Base-by-base conservation (phyloP, 176 grass and related monocot genomes). In the Aegilops longissima region DNA sequence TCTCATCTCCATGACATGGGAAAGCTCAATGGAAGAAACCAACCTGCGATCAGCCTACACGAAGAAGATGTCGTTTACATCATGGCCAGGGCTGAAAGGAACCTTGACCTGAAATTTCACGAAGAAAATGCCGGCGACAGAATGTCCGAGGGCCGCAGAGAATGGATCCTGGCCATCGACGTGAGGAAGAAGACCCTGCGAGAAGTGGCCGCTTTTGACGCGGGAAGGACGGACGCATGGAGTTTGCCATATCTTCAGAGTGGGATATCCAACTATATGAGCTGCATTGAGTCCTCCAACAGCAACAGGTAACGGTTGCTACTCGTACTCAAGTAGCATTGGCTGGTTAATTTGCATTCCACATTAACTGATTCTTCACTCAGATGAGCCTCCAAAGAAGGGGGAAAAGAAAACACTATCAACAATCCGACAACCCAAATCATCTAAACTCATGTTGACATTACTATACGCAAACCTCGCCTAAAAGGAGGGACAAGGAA, bases 391-490 rank as follows among this genome's bases (percentile, higher is more conserved):
- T 38, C 25, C 35, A 84, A 84, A 23, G 25, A 84, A 31, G 42
- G 0, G 17, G 2, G 10, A 40, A 9, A 9, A 5, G 8, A 2
- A 51, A 77, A 76, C 52, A 29, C 70, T 52, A 17, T 14, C 42
- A 85, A 68, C 62, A 67, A 83, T 80, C 54, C 45, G 16, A 59
- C 42, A 80, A 49, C 14, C 69, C 58, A 80, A 76, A 52, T 27
- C 11, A 42, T 77, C 44, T 69, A 75, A 67, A 45, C 16, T 80
- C 59, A 70, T 36, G 45, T 36, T 9, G 9, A 10, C 30, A 65
- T 67, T 40, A 21, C n/a, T 18, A 78, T 73, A 29, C 1, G 14
- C 39, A 73, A 65, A 47, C 16, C 56, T 24, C 39, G 24, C 14
- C 61, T 14, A 70, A 61, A 70, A 8, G 33, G 67, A 39, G 8